Evolutionary conservation across 2,329 filamentous ascomycete species (phyloP).

Genomic region (Arthroderma uncinatum): DNA sequence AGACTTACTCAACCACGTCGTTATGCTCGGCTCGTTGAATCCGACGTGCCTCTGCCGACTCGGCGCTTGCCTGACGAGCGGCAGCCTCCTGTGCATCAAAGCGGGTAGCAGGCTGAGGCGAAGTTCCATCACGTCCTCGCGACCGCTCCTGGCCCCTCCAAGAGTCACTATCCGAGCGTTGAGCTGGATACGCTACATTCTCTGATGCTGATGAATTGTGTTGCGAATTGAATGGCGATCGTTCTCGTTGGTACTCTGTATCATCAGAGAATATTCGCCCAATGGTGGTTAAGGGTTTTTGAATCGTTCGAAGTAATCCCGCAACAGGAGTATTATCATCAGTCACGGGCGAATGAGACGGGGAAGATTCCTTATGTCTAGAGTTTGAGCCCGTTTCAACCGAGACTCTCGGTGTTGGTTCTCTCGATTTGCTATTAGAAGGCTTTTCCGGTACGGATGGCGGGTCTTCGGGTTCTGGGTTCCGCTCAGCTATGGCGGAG

Average conservation of each 20-base stretch:
- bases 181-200: conserved; percentile 9
- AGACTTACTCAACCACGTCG: conserved; percentile 65
- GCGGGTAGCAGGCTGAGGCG: conserved; percentile 19
- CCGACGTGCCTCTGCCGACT: conserved; percentile 73
- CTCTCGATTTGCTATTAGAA: conserved; percentile 36
- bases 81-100: conserved; percentile 76
- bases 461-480: conserved; percentile 47
- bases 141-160: conserved; percentile 19
- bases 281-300: conserved; percentile 80
- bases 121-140: conserved; percentile 17
- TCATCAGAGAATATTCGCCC: conserved; percentile 87
- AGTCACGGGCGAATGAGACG: conserved; percentile 34
- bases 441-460: conserved; percentile 38
- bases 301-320: conserved; percentile 78
- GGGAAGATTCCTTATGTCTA: conserved; percentile 24
- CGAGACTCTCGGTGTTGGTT: conserved; percentile 50
- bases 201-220: conserved; percentile 3
- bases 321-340: conserved; percentile 74
- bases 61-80: conserved; percentile 78
- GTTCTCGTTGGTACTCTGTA: conserved; percentile 28
- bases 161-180: conserved; percentile 7
- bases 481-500: conserved; percentile 86
- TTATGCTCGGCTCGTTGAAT: conserved; percentile 75
- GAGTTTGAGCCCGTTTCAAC: conserved; percentile 48
- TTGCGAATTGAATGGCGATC: conserved; percentile 30